phyloP scores from a whole-genome alignment of 2,329 filamentous ascomycete genomes.

The Diaporthe velutina region DNA sequence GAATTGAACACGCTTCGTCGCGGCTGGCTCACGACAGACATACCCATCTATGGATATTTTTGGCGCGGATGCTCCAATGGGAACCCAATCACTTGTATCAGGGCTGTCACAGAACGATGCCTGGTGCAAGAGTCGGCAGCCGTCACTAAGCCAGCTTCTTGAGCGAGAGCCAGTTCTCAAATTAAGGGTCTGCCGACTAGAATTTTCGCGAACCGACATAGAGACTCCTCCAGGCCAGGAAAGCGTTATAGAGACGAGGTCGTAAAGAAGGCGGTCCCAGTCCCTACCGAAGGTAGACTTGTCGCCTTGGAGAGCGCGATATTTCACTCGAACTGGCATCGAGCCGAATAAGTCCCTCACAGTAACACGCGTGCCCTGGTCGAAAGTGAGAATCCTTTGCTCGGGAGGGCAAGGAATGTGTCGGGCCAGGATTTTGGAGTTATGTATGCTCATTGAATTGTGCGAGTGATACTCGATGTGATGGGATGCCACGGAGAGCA shows the following conservation, averaged over 20 bases:
- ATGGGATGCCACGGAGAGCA: constrained; percentile 82
- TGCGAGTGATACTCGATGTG: constrained; percentile 71
- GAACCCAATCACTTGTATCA: constrained; percentile 74
- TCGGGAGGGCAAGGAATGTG: constrained; percentile 71
- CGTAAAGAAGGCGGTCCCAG: constrained; percentile 73
- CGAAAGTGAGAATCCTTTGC: constrained; percentile 66
- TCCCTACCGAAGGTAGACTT: constrained; percentile 68
- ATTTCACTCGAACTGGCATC: constrained; percentile 91
- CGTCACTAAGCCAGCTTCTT: constrained; percentile 22
- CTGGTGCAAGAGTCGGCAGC: constrained; percentile 70
- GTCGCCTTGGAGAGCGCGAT: constrained; percentile 70
- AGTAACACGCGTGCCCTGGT: constrained; percentile 80
- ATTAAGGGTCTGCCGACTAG: constrained; percentile 52
- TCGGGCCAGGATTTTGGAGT: constrained; percentile 74
- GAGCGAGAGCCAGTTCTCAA: constrained; percentile 44
- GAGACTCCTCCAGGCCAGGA: constrained; percentile 72
- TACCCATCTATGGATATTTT: constrained; percentile 75
- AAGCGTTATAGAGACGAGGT: constrained; percentile 75
- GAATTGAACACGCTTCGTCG: constrained; percentile 82
- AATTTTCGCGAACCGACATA: constrained; percentile 69
- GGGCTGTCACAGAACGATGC: constrained; percentile 70
- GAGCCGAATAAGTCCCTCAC: constrained; percentile 89
- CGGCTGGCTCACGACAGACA: constrained; percentile 78
- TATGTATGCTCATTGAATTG: constrained; percentile 78
- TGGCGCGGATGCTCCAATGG: constrained; percentile 74